phyloP scores from a whole-genome alignment of 2,329 filamentous ascomycete species.

The Apiospora marii region DNA sequence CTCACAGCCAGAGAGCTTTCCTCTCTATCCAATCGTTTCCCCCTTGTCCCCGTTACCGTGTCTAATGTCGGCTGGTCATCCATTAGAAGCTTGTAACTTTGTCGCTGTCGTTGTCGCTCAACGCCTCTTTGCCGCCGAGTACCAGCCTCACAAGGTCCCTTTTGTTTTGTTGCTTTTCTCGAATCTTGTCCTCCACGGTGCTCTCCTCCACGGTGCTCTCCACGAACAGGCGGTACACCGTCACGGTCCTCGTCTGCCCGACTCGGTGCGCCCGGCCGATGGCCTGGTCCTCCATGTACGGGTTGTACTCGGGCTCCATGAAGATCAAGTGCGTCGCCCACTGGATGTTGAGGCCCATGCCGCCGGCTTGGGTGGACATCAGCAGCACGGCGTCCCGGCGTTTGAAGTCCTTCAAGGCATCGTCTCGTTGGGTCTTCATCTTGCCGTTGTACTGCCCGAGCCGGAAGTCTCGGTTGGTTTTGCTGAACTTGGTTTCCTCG shows the following conservation, averaged over 20 bases:
- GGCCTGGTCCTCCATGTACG: constrained; percentile 25
- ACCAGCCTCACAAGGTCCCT: constrained; percentile 60
- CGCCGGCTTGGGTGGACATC: constrained; percentile 77
- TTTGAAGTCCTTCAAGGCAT: constrained; percentile 37
- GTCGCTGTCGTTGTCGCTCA: constrained; percentile 19
- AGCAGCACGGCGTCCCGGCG: constrained; percentile 58
- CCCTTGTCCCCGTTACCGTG: too few species aligned
- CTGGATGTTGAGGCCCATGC: constrained; percentile 50
- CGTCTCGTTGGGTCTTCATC: constrained; percentile 70
- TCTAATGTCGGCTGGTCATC: not conserved
- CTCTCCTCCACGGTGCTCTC: constrained; percentile 35
- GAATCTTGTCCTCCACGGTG: constrained; percentile 57
- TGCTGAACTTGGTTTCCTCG: constrained; percentile 19
- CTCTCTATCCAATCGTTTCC: not conserved
- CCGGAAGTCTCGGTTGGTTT: not conserved
- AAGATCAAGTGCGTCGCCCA: constrained; percentile 17
- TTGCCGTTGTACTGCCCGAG: constrained; percentile 43
- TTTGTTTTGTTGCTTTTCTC: constrained; percentile 75
- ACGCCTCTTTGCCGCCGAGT: constrained; percentile 33
- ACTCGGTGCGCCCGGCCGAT: constrained; percentile 24
- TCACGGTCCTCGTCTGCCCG: constrained; percentile 20
- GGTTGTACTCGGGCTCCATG: constrained; percentile 26
- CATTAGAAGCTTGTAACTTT: constrained; percentile 27
- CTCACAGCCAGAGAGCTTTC: not conserved
- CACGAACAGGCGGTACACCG: constrained; percentile 24